These are phyloP conservation scores for Pisolithus thermaeus DNA, from an alignment of 1,284 basidiomycete species.

Conservation along the genomic window DNA sequence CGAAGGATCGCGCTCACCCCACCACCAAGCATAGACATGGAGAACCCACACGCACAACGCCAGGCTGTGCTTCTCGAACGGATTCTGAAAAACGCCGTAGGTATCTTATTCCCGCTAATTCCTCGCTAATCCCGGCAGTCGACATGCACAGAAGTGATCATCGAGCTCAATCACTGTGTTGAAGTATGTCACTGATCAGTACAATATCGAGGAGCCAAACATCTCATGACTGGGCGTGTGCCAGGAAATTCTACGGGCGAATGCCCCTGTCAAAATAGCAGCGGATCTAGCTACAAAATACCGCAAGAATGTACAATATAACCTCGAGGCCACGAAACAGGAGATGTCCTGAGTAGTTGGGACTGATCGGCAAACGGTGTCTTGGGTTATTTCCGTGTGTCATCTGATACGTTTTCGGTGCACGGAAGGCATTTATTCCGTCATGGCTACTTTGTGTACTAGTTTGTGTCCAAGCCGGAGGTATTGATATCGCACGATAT, in stretches of 20 bases:
- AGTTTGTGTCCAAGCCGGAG: neutral
- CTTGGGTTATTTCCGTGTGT: neutral
- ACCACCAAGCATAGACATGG: constrained; percentile 44
- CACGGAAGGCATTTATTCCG: neutral
- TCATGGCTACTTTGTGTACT: neutral
- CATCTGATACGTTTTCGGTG: neutral
- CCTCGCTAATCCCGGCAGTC: constrained; percentile 40
- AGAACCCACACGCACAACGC: constrained; percentile 87
- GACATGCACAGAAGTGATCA: constrained; percentile 73
- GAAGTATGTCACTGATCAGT: constrained; percentile 40
- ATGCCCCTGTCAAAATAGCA: constrained; percentile 66
- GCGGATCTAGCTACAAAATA: constrained; percentile 78
- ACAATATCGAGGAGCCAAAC: neutral
- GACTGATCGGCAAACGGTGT: neutral
- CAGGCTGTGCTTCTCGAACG: constrained; percentile 86
- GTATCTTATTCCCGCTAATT: constrained; percentile 22
- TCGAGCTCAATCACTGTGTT: constrained; percentile 77
- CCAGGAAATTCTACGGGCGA: constrained; percentile 69
- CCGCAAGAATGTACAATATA: constrained; percentile 81
- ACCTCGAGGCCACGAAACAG: constrained; percentile 62
- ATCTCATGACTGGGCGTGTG: neutral
- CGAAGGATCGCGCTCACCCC: neutral
- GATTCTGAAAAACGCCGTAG: constrained; percentile 84
- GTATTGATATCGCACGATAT: too few relatives aligned
- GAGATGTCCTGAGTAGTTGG: constrained; percentile 8